Evolutionary conservation across 2,329 filamentous ascomycete genomes (phyloP), one percentile per base, ranked within the genome.

Genomic region (Plectosphaerella plurivora): DNA sequence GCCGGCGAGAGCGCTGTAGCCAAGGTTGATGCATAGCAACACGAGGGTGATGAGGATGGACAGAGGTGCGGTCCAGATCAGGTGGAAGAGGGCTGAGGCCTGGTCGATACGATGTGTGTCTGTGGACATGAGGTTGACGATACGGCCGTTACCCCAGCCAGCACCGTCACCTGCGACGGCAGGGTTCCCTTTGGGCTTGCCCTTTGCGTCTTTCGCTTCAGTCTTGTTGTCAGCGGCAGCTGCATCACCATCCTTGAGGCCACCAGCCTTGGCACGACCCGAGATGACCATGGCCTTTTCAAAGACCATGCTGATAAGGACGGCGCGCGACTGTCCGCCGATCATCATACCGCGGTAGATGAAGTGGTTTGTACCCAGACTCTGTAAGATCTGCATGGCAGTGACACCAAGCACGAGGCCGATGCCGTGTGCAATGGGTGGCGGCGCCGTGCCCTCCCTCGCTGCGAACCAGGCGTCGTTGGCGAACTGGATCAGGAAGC

Each of bases 31-130:
- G 33, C 96, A 63, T 3, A 99, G 81, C 12, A 97, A 74, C 18
- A 87, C 79, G 14, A 97, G 78, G 0, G 91, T 94, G 57, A 97
- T 76, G 48, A 94, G 65, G 53, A 91, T 86, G 22, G 87, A 78
- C 39, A 97, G 74, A 0, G 93, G 92, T 0, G 90, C 83, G 1
- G 89, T 90, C 94, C 94, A 99, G 20, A 89, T 76, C 73, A 97
- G 82, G 67, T 99, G 94, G 69, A 97, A 93, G 68, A 97, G 80
- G 42, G 89, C 91, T 39, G 83, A 90, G 1, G 91, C 91, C 65
- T 91, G 88, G 62, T 97, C 92, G 55, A 99, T 78, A 59, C 93
- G 90, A 68, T 96, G 95, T 0, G 92, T 95, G 65, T 97, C 93
- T 45, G 94, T 91, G 55, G 90, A 93, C 92, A 97, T 97, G 60